Conservation (phyloP, 805 yeast species). For the Pichia manshurica region DNA sequence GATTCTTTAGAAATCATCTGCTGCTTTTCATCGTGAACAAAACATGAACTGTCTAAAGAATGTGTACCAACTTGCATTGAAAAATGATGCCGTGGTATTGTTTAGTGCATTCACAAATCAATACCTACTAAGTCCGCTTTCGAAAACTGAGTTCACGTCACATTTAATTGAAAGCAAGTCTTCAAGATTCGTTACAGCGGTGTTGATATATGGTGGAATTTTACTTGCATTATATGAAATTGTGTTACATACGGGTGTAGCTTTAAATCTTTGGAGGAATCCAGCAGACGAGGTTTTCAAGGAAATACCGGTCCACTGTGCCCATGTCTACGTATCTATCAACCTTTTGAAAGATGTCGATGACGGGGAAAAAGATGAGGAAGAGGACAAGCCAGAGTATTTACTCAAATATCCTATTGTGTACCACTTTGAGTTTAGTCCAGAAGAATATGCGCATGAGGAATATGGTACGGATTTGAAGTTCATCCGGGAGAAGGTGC, state of each 20-base stretch:
- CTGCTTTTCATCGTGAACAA: no score
- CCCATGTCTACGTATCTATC: conserved; percentile 57
- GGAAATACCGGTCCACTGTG: conserved; percentile 76
- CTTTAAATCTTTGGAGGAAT: conserved; percentile 23
- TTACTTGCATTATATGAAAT: conserved; percentile 22
- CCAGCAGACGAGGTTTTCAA: conserved; percentile 50
- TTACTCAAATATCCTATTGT: conserved; percentile 35
- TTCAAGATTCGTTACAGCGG: conserved; percentile 24
- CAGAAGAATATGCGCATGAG: conserved; percentile 71
- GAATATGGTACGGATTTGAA: conserved; percentile 66
- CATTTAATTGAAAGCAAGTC: conserved; percentile 20
- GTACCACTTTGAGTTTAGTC: conserved; percentile 74
- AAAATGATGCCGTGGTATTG: conserved; percentile 4
- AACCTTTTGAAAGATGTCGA: conserved; percentile 30
- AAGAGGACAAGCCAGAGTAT: conserved; percentile 4
- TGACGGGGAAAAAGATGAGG: conserved; percentile 12
- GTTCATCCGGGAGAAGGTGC: conserved; percentile 52
- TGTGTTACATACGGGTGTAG: conserved; percentile 21
- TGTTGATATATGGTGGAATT: conserved; percentile 22
- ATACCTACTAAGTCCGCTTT: conserved; percentile 14
- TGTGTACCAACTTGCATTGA: neutral
- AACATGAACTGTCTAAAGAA: neutral
- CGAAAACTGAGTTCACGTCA: conserved; percentile 18
- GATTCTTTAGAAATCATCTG: no score
- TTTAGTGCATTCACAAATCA: conserved; percentile 10